Base-by-base conservation (phyloP, 208 protist species). In the Crithidia brevicula region DNA sequence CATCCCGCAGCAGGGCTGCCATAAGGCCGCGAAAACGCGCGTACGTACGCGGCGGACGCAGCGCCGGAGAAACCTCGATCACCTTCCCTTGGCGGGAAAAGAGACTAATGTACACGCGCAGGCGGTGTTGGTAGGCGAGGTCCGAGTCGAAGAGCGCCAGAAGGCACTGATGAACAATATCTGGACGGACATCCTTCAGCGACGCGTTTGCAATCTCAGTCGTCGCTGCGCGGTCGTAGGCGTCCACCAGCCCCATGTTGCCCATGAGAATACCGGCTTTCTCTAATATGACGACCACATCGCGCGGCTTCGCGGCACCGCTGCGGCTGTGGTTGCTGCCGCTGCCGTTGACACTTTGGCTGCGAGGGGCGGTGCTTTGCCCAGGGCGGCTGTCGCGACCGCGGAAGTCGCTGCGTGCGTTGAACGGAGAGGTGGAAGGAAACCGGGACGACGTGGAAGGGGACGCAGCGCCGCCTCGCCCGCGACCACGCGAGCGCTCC, bases 151-250 rank as follows among this genome's bases (percentile, higher is more conserved):
- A 97, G 45, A 97, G 87, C 18, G 92, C 92, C n/a, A 97, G 85
- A 11, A 97, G 88, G 63, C 87, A 94, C 79, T 97, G 92, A 56
- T 97, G 92, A 22, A 97, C 90, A 77, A 96, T 96, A 52, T 97
- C 92, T 11, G 92, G 89, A 1, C 89, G 88, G 53, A 94, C 86
- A 56, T 89, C 89, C 49, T 78, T 72, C 40, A 92, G 69, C 1
- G 86, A 93, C 43, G 72, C 58, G 65, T 95, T 96, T 16, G 80
- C 72, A 38, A 95, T 82, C 67, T 89, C 86, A 13, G 89, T 95
- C 33, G 79, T 91, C n/a, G 79, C 79, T 5, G 85, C 82, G 33
- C 91, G 86, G 40, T 94, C 88, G 71, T 94, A 94, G 25, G 91
- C 88, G 54, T 96, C 91, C 16, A 96, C 88, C 10, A 94, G 74